Percentiles rank a stretch among this genome's conserved stretches.
Evolutionary conservation across 768 basidiomycete species (phyloP).

Genomic region (Boletus speciosus): DNA sequence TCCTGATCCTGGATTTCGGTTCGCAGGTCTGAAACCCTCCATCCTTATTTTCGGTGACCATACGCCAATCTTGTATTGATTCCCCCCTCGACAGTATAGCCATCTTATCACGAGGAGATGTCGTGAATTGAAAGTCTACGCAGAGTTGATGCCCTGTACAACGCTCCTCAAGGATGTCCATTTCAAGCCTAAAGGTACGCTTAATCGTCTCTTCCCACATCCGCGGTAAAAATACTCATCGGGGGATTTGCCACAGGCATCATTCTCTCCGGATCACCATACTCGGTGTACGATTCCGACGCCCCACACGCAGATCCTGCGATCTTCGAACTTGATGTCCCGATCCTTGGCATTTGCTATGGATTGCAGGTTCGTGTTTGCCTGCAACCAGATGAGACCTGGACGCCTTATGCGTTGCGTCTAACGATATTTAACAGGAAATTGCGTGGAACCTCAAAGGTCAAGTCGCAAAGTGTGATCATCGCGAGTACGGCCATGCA

Average conservation of each 20-base stretch:
- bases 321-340: conserved; percentile 83
- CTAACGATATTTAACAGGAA: conserved; percentile 53
- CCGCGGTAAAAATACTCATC: not conserved
- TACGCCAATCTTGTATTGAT: conserved; percentile 2
- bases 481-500: conserved; percentile 95
- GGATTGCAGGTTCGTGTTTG: conserved; percentile 73
- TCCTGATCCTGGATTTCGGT: conserved; percentile 96
- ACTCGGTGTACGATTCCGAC: conserved; percentile 92
- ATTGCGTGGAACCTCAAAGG: conserved; percentile 88
- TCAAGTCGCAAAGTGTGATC: conserved; percentile 78
- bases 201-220: not conserved
- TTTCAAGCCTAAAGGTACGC: conserved; percentile 90
- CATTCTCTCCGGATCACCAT: conserved; percentile 96
- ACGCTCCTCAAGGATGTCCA: conserved; percentile 80
- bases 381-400: not conserved
- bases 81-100: conserved; percentile 66
- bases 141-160: conserved; percentile 96
- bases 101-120: conserved; percentile 97
- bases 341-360: conserved; percentile 96
- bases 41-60: conserved; percentile 11
- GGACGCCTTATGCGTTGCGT: not conserved
- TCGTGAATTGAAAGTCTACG: conserved; percentile 95
- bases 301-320: conserved; percentile 93
- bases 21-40: conserved; percentile 67
- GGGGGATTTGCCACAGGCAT: conserved; percentile 52